A percentile compares a stretch with the other conserved stretches of the same genome.
These are phyloP conservation scores for Fusarium newnesense DNA, from an alignment of 2,329 filamentous ascomycete genomes.

Conservation along the genomic window DNA sequence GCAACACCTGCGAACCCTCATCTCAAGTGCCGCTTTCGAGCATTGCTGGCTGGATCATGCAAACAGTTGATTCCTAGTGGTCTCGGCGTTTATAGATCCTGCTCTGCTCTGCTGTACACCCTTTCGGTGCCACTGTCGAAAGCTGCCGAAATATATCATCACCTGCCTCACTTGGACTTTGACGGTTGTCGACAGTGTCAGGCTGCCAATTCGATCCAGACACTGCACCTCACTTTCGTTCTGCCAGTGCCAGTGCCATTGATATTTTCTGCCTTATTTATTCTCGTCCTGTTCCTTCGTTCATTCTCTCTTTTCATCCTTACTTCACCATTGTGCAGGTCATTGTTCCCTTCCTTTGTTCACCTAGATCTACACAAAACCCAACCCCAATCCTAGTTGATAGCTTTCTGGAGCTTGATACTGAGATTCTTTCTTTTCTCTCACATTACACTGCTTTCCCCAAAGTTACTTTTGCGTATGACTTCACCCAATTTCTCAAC, in stretches of 20 bases:
- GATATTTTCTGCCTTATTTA: slow-evolving; percentile 16
- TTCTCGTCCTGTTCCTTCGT: not conserved
- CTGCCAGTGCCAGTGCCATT: not conserved
- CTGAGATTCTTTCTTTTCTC: not conserved
- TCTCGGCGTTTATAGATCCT: not conserved
- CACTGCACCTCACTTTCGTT: not conserved
- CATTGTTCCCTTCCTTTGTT: slow-evolving; percentile 12
- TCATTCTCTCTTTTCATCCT: slow-evolving; percentile 9
- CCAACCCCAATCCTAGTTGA: not conserved
- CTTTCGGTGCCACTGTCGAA: not conserved
- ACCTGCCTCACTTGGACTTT: slow-evolving; percentile 11
- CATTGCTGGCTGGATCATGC: not conserved
- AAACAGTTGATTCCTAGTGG: slow-evolving; percentile 16
- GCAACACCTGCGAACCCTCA: not conserved
- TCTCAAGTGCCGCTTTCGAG: slow-evolving; percentile 7
- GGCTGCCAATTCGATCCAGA: slow-evolving; percentile 1
- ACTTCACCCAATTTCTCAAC: not conserved
- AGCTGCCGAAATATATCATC: not conserved
- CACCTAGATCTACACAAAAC: not conserved
- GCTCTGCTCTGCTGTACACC: not conserved
- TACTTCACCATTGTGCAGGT: not conserved
- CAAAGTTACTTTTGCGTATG: not conserved
- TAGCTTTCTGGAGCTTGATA: slow-evolving; percentile 19
- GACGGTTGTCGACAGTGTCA: slow-evolving; percentile 9
- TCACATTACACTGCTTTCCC: not conserved